Base-by-base conservation (phyloP, 495 filamentous ascomycete genomes). In the Hypoxylon crocopeplum region DNA sequence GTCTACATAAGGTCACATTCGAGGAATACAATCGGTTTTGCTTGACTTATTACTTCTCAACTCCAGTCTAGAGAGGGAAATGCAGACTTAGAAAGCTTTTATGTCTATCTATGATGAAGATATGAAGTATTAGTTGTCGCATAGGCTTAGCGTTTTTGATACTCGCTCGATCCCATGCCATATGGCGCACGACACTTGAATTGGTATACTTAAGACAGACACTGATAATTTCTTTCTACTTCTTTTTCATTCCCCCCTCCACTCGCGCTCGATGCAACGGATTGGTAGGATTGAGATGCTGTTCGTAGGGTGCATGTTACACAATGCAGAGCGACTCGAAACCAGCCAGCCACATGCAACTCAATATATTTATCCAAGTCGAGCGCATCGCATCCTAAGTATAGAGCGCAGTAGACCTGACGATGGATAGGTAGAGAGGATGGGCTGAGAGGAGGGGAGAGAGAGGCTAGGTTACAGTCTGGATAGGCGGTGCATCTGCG, bases 311-410 rank as follows among this genome's bases (percentile, higher is more conserved):
- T 41, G 45, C 49, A 45, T 45, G 61, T 59, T 64, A 64, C 61
- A 64, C 61, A 59, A 64, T 59, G 61, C 61, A 54, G 36, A 59
- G 61, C 55, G 17, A 64, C 54, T 49, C 45, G 24, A 55, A 40
- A 17, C 13, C 44, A 64, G 55, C 55, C 33, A 64, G 61, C 54
- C 45, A 58, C 49, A 48, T 38, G 39, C 39, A 13, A 16, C 24
- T 39, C 30, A 30, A 52, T 25, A 44, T 44, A 45, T 37, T 40
- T 51, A 19, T 25, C 39, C 24, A 38, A 52, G 27, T 32, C n/a
- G 32, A 37, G n/a, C 2, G 25, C 30, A 12, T n/a, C n/a, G 17
- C 33, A 13, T 29, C 16, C 44, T 42, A 50, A 17, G 29, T 53
- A 63, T 56, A 63, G 42, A 37, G 34, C 19, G 25, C 24, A 40